Conservation (phyloP, 768 basidiomycete species). For the Cystofilobasidium ferigula region DNA sequence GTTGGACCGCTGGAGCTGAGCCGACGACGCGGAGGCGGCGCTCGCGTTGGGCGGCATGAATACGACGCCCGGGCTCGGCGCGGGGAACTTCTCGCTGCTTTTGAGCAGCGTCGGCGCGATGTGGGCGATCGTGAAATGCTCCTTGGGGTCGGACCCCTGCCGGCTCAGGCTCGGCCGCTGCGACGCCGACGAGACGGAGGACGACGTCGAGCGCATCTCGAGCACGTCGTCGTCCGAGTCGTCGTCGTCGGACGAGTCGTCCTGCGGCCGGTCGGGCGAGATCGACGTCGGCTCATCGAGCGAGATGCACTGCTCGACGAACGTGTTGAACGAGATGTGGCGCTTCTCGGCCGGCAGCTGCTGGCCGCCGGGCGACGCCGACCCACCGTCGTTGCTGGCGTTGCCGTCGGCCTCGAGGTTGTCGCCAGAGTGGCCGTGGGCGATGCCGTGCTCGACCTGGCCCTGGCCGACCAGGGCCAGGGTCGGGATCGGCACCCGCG, state of each 20-base stretch:
- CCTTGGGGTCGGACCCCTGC: slow-evolving; percentile 35
- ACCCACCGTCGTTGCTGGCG: slow-evolving; percentile 2
- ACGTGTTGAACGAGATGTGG: slow-evolving; percentile 95
- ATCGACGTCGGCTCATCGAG: slow-evolving; percentile 37
- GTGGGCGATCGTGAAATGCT: slow-evolving; percentile 58
- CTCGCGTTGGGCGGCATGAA: slow-evolving; percentile 38
- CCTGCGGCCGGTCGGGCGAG: slow-evolving; percentile 26
- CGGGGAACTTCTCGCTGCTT: slow-evolving; percentile 44
- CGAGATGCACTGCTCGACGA: slow-evolving; percentile 84
- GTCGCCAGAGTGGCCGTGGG: neutral
- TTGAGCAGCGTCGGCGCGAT: slow-evolving; percentile 79
- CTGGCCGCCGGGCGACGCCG: neutral
- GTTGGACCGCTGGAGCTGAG: slow-evolving; percentile 10
- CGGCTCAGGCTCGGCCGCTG: slow-evolving; percentile 34
- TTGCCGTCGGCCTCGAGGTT: slow-evolving; percentile 9
- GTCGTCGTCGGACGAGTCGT: slow-evolving; percentile 25
- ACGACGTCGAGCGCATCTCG: slow-evolving; percentile 50
- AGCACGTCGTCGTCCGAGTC: slow-evolving; percentile 50
- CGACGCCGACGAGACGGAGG: slow-evolving; percentile 33
- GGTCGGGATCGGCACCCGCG: slow-evolving; percentile 39
- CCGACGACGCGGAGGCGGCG: slow-evolving; percentile 28
- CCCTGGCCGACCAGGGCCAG: slow-evolving; percentile 5
- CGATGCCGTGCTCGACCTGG: neutral
- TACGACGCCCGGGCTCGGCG: slow-evolving; percentile 36
- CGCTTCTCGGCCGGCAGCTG: slow-evolving; percentile 50